phyloP scores from a whole-genome alignment of 2,329 filamentous ascomycete genomes.

The Nemania abortiva region DNA sequence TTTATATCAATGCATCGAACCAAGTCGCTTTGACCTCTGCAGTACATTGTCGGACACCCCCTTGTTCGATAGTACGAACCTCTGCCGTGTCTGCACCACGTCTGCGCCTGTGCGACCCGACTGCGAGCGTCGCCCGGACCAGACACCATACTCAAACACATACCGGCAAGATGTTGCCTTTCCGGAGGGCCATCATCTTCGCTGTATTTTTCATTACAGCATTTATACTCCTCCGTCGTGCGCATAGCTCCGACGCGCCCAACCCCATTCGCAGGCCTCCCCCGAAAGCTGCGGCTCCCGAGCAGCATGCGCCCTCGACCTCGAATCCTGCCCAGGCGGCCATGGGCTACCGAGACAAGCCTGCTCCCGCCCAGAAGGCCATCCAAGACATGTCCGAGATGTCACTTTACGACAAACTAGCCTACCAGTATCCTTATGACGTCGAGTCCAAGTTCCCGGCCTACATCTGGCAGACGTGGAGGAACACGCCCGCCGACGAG shows the following conservation, averaged over 20 bases:
- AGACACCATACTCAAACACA: not conserved
- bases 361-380: constrained; percentile 68
- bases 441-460: constrained; percentile 89
- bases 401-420: constrained; percentile 82
- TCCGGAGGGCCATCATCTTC: constrained; percentile 51
- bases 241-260: constrained; percentile 48
- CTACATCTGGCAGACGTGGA: constrained; percentile 99
- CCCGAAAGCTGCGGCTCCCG: constrained; percentile 43
- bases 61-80: constrained; percentile 20
- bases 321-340: constrained; percentile 35
- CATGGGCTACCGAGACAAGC: constrained; percentile 40
- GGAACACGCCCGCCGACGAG: constrained; percentile 80
- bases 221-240: constrained; percentile 52
- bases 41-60: constrained; percentile 16
- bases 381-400: constrained; percentile 78
- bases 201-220: constrained; percentile 52
- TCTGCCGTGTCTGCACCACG: constrained; percentile 7
- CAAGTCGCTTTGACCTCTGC: constrained; percentile 16
- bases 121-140: not conserved
- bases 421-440: constrained; percentile 95
- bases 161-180: constrained; percentile 50
- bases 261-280: constrained; percentile 46
- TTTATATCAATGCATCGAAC: constrained; percentile 24
- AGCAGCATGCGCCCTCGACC: constrained; percentile 43
- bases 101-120: constrained; percentile 18